Conservation (phyloP, 352 stramenopile genomes). For the Globisporangium apiculatum region DNA sequence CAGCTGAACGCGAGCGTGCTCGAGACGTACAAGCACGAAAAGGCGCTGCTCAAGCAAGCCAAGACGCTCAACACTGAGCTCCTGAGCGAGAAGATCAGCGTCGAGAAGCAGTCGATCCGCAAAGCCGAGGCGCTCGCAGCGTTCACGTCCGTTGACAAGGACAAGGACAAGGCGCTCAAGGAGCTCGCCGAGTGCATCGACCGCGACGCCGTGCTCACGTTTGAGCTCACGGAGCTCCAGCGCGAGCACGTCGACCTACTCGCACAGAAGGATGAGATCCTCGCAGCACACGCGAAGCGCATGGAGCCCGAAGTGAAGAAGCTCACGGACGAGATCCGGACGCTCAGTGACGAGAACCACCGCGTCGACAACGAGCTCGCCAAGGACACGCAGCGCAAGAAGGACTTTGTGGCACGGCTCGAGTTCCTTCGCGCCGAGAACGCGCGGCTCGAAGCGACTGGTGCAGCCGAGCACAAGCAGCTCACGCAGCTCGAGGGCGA, state of each 20-base stretch:
- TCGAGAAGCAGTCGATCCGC: constrained; percentile 83
- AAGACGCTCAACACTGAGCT: constrained; percentile 84
- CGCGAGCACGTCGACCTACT: constrained; percentile 69
- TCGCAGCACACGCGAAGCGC: constrained; percentile 69
- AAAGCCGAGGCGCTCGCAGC: constrained; percentile 74
- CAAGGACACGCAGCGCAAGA: constrained; percentile 61
- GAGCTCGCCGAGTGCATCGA: constrained; percentile 72
- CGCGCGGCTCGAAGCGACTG: constrained; percentile 35
- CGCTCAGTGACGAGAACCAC: constrained; percentile 58
- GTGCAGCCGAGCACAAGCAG: constrained; percentile 46
- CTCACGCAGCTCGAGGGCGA: constrained; percentile 61
- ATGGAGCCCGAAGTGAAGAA: constrained; percentile 81
- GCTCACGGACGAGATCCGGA: constrained; percentile 57
- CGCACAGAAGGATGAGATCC: constrained; percentile 65
- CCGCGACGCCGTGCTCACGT: constrained; percentile 75
- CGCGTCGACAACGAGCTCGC: constrained; percentile 61
- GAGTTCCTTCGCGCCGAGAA: constrained; percentile 66
- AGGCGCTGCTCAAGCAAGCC: constrained; percentile 66
- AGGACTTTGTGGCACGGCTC: constrained; percentile 47
- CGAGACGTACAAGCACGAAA: constrained; percentile 79
- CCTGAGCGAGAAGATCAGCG: constrained; percentile 77
- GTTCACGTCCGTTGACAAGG: constrained; percentile 67
- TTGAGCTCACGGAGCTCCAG: constrained; percentile 86
- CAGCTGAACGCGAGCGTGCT: constrained; percentile 65
- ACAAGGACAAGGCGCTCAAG: constrained; percentile 73